Evolutionary conservation across 768 basidiomycete genomes (phyloP).

Genomic region (Piloderma croceum): DNA sequence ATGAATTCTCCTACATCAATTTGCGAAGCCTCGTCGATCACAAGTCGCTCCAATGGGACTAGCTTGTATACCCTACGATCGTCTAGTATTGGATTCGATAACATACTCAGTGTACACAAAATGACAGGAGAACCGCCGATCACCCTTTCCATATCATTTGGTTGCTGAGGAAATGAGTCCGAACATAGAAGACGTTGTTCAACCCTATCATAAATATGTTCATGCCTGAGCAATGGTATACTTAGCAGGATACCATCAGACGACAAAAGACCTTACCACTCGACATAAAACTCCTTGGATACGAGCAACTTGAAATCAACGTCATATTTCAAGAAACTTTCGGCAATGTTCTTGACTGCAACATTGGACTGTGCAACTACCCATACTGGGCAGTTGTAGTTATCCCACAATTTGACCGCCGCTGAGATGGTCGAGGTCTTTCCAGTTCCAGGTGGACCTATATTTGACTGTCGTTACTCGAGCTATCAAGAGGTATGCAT

Average conservation of each 20-base stretch:
- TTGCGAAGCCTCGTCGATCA: slow-evolving; percentile 56
- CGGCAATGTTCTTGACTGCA: slow-evolving; percentile 46
- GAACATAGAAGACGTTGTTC: slow-evolving; percentile 33
- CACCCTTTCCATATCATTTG: slow-evolving; percentile 17
- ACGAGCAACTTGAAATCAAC: slow-evolving; percentile 41
- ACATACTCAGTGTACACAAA: slow-evolving; percentile 45
- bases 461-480: not conserved
- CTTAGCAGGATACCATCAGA: not conserved
- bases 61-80: slow-evolving; percentile 27
- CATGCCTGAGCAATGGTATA: slow-evolving; percentile 36
- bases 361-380: slow-evolving; percentile 47
- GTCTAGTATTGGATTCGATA: slow-evolving; percentile 40
- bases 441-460: slow-evolving; percentile 49
- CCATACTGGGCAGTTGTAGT: slow-evolving; percentile 25
- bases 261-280: slow-evolving; percentile 31
- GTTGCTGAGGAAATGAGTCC: slow-evolving; percentile 33
- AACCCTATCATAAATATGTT: slow-evolving; percentile 39
- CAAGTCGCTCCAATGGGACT: slow-evolving; percentile 39
- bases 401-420: slow-evolving; percentile 33
- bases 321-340: slow-evolving; percentile 30
- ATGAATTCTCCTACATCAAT: slow-evolving; percentile 44
- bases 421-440: slow-evolving; percentile 49
- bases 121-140: slow-evolving; percentile 31
- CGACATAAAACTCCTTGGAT: slow-evolving; percentile 42
- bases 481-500: not conserved